Evolutionary conservation across 176 grass and related monocot genomes (phyloP), one percentile per base, ranked within the genome.

Genomic region (Aegilops longissima): DNA sequence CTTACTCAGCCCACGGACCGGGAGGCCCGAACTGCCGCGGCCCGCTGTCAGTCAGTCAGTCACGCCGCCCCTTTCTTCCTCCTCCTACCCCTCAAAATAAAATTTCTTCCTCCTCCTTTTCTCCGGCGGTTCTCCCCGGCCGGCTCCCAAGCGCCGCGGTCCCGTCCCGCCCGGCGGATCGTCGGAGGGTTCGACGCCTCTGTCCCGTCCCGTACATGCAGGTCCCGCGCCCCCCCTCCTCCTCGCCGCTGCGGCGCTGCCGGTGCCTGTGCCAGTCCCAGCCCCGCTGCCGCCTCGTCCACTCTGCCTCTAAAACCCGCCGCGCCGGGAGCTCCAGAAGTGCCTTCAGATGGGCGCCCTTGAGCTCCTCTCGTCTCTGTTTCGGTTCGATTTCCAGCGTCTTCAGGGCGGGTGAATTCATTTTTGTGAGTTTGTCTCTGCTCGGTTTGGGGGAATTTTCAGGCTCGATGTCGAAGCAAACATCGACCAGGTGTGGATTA

Each of bases 401-500:
- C 5, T 17, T 75, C 17, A 5, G 17, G 7, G 52, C 27, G 21
- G 14, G 33, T n/a, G 2, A 39, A 21, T 65, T 65, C 54, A 78
- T 88, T 67, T 38, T 38, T 38, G 27, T 27, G 14, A 16, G 6
- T 65, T 66, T 61, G 8, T 81, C 8, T 85, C 4, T 71, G 36
- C 18, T 10, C 5, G 8, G 0, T 18, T 1, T 67, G 18, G 47
- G 64, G 13, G 17, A 18, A 45, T 45, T 61, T 54, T 25, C 42
- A 86, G 88, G 83, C 56, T 82, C 49, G 21, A 54, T 4, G 38
- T 52, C 4, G 2, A 77, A 81, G 78, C 35, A 29, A 27, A 12
- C 71, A 70, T 31, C 1, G 78, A 81, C 6, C 70, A 90, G 83
- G 88, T 81, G 68, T 21, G 62, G 20, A 70, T 49, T 16, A 18